Conservation (phyloP, 352 stramenopile species). For the Globisporangium rhizosaccharum region DNA sequence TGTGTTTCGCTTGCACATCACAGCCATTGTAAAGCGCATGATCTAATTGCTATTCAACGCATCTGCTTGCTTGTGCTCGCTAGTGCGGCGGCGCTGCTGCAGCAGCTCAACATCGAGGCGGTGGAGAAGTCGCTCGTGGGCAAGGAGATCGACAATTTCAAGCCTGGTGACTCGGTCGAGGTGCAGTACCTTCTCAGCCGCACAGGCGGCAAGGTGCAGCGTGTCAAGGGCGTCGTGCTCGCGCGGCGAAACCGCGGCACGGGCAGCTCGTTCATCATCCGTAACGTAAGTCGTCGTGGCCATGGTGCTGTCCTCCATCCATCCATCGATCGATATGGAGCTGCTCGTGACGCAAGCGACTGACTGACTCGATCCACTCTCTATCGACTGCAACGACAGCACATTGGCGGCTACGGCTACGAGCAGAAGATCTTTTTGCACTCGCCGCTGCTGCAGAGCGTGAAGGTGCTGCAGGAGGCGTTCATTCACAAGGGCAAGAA, state of each 20-base stretch:
- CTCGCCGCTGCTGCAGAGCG: constrained; percentile 81
- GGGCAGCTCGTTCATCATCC: constrained; percentile 80
- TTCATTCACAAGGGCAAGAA: constrained; percentile 92
- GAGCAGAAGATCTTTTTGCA: constrained; percentile 88
- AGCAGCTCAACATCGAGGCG: constrained; percentile 60
- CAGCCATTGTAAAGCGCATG: neutral
- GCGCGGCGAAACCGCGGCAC: constrained; percentile 76
- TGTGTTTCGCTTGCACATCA: neutral
- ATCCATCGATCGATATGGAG: neutral
- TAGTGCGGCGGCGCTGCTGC: constrained; percentile 50
- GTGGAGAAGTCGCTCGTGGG: constrained; percentile 53
- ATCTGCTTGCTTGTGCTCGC: neutral
- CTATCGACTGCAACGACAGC: constrained; percentile 18
- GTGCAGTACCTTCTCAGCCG: constrained; percentile 80
- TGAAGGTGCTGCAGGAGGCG: constrained; percentile 85
- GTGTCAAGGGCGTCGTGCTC: constrained; percentile 78
- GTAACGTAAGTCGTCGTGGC: constrained; percentile 52
- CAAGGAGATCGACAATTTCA: constrained; percentile 71
- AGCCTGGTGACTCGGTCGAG: constrained; percentile 73
- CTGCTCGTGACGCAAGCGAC: neutral
- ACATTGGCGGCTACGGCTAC: constrained; percentile 83
- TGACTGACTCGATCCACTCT: neutral
- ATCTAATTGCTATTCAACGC: neutral
- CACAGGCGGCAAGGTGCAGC: constrained; percentile 61
- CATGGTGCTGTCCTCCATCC: neutral